Percentiles rank a stretch among this genome's conserved stretches.
Evolutionary conservation across 139 green algal genomes (phyloP).

Genomic region (Haematococcus sp.): DNA sequence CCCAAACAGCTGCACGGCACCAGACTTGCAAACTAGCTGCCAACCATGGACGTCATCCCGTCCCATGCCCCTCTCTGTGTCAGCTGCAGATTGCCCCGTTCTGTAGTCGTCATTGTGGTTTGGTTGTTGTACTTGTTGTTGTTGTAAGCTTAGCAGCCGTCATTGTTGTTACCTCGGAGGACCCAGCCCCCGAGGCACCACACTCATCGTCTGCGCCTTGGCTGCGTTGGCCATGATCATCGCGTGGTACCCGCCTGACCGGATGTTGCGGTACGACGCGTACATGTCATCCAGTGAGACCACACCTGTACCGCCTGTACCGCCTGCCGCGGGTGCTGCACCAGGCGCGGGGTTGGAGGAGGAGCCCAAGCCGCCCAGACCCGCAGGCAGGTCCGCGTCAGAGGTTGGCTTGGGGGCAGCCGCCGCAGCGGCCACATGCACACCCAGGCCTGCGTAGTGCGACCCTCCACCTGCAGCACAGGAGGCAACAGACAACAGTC

Average conservation of each 20-base stretch:
- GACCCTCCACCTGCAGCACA: too few relatives aligned
- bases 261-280: constrained; percentile 39
- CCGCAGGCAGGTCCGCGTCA: background rate
- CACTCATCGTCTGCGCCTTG: background rate
- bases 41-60: too few relatives aligned
- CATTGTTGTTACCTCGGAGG: too few relatives aligned
- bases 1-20: too few relatives aligned
- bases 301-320: background rate
- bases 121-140: too few relatives aligned
- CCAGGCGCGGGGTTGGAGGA: background rate
- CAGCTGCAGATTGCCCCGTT: too few relatives aligned
- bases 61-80: too few relatives aligned
- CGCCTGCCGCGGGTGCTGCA: background rate
- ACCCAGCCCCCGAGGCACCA: too few relatives aligned
- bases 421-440: background rate
- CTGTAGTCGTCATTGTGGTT: too few relatives aligned
- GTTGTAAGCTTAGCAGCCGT: too few relatives aligned
- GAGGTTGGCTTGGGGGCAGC: constrained; percentile 6
- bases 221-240: constrained; percentile 43
- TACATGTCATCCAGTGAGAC: constrained; percentile 41
- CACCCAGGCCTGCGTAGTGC: background rate
- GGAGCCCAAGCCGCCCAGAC: constrained; percentile 21
- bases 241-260: constrained; percentile 51
- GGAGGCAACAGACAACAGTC: too few relatives aligned
- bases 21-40: too few relatives aligned